Percentiles rank a stretch among this genome's conserved stretches.
These are phyloP conservation scores for Populus simonii DNA, from an alignment of 345 rosid genomes.

Conservation along the genomic window DNA sequence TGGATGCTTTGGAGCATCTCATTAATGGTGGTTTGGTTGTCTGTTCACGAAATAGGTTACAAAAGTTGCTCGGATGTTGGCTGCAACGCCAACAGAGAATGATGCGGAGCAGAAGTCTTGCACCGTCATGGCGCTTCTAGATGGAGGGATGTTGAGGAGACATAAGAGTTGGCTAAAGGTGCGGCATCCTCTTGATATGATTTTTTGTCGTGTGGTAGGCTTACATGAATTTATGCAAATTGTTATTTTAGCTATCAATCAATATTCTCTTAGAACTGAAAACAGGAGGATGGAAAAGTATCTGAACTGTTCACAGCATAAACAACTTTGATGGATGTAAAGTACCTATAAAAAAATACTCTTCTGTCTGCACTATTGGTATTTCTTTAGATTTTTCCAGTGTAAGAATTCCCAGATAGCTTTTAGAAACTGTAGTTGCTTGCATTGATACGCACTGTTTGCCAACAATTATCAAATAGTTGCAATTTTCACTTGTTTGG, in stretches of 20 bases:
- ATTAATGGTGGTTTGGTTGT: not conserved
- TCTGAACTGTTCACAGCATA: not conserved
- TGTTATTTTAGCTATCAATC: not conserved
- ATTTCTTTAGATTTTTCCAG: not conserved
- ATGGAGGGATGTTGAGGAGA: constrained; percentile 79
- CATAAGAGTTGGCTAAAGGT: constrained; percentile 96
- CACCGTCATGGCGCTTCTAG: constrained; percentile 83
- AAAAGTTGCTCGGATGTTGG: constrained; percentile 75
- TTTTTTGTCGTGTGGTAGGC: not conserved
- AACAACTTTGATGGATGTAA: too few species aligned
- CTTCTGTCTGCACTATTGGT: not conserved
- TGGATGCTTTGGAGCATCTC: not conserved
- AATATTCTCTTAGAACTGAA: too few species aligned
- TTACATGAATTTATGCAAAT: not conserved
- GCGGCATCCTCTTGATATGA: not conserved
- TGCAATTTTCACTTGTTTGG: not conserved
- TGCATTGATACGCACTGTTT: not conserved
- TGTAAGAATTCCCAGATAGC: not conserved
- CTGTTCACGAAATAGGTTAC: constrained; percentile 48
- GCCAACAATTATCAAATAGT: too few species aligned
- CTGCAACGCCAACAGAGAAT: constrained; percentile 49
- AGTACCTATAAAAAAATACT: too few species aligned
- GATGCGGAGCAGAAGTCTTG: constrained; percentile 49
- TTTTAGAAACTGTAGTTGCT: not conserved
- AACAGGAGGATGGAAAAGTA: too few species aligned